These are phyloP conservation scores for Aspergillus olivimuriae DNA, from an alignment of 495 filamentous ascomycete species.

Conservation along the genomic window DNA sequence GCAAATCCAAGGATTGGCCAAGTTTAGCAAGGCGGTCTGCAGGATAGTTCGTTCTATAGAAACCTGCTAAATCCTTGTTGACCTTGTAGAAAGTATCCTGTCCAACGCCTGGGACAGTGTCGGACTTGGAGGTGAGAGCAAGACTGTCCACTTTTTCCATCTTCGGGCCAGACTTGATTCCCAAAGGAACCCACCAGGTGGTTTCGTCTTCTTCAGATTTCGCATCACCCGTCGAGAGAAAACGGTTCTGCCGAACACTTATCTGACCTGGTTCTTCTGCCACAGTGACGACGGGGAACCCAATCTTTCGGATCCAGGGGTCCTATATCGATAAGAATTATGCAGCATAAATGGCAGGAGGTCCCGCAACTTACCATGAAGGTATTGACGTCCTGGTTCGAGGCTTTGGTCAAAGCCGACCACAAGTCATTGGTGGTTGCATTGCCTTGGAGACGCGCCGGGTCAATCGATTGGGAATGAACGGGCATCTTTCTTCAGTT, in stretches of 20 bases:
- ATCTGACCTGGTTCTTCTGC: conserved; percentile 78
- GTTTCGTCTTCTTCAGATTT: conserved; percentile 87
- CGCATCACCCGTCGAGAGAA: conserved; percentile 83
- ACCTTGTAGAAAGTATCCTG: conserved; percentile 79
- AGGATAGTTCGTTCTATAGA: conserved; percentile 91
- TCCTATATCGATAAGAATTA: no score
- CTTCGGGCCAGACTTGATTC: conserved; percentile 53
- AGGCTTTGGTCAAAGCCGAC: conserved; percentile 82
- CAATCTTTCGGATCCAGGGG: conserved; percentile 89
- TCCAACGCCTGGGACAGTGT: conserved; percentile 66
- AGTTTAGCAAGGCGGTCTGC: conserved; percentile 71
- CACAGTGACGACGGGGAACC: conserved; percentile 84
- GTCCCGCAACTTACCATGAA: conserved; percentile 85
- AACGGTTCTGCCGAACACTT: conserved; percentile 74
- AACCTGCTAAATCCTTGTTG: conserved; percentile 80
- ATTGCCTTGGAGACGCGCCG: conserved; percentile 50
- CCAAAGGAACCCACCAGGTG: conserved; percentile 93
- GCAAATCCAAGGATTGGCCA: conserved; percentile 60
- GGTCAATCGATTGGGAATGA: not conserved
- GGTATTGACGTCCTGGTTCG: conserved; percentile 74
- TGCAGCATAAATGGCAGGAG: no score
- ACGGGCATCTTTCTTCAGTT: not conserved
- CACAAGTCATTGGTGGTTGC: conserved; percentile 91
- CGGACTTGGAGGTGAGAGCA: conserved; percentile 69
- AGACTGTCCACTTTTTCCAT: conserved; percentile 27